Conservation (phyloP, 2,329 filamentous ascomycete genomes). For the Bipolaris sorokiniana region DNA sequence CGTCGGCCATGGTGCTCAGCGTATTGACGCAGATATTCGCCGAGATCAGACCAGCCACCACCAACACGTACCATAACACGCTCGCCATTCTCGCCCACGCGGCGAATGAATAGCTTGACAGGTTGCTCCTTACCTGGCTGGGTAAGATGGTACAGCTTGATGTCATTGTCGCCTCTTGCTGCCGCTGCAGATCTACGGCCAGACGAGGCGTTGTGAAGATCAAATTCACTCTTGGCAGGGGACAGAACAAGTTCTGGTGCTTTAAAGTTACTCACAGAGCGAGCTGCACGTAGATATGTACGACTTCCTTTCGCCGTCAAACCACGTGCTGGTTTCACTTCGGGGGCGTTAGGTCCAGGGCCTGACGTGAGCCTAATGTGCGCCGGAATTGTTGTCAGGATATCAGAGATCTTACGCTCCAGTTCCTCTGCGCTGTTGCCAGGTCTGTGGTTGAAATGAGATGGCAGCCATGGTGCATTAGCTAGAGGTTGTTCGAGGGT, state of each 20-base stretch:
- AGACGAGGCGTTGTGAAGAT: slow-evolving; percentile 31
- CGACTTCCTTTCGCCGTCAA: slow-evolving; percentile 38
- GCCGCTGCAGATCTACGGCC: slow-evolving; percentile 39
- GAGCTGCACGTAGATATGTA: slow-evolving; percentile 41
- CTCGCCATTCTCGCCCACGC: slow-evolving; percentile 87
- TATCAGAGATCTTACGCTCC: slow-evolving; percentile 79
- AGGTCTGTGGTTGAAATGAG: slow-evolving; percentile 40
- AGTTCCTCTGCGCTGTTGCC: slow-evolving; percentile 63
- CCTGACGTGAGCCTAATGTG: slow-evolving; percentile 72
- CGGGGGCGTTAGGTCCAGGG: slow-evolving; percentile 38
- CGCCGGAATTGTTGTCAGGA: slow-evolving; percentile 77
- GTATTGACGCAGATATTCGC: slow-evolving; percentile 93
- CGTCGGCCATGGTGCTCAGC: slow-evolving; percentile 88
- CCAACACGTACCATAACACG: slow-evolving; percentile 98
- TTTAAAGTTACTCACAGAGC: slow-evolving; percentile 41
- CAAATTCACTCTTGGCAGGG: slow-evolving; percentile 44
- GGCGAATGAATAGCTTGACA: slow-evolving; percentile 91
- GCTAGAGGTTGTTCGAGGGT: slow-evolving; percentile 40
- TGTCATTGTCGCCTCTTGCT: slow-evolving; percentile 62
- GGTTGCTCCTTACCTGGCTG: slow-evolving; percentile 82
- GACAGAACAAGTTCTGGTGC: slow-evolving; percentile 48
- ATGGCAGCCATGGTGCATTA: slow-evolving; percentile 44
- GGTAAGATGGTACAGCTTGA: slow-evolving; percentile 90
- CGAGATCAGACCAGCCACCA: slow-evolving; percentile 96
- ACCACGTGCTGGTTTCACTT: slow-evolving; percentile 37